phyloP scores from a whole-genome alignment of 2,329 filamentous ascomycete species.

The Pseudogymnoascus sp. region DNA sequence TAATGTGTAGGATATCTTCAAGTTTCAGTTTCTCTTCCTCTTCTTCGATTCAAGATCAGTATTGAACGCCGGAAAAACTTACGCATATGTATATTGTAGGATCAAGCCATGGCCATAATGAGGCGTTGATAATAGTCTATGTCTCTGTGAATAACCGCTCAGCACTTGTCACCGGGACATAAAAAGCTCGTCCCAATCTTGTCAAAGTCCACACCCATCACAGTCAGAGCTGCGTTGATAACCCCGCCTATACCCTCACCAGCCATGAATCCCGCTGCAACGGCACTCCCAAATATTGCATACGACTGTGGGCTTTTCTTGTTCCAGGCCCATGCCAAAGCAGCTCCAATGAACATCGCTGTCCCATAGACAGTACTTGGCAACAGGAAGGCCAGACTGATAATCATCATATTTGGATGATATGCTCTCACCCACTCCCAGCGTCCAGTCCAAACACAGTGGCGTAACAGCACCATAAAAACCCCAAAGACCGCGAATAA shows the following conservation, averaged over 20 bases:
- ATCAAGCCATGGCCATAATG: neutral
- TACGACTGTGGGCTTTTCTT: constrained; percentile 13
- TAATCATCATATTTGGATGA: constrained; percentile 17
- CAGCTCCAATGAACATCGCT: constrained; percentile 19
- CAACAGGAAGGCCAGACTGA: constrained; percentile 17
- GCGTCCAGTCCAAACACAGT: neutral
- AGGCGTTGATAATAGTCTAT: neutral
- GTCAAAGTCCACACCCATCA: constrained; percentile 1
- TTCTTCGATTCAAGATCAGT: neutral
- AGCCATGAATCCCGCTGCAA: constrained; percentile 19
- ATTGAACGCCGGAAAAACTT: neutral
- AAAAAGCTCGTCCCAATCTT: constrained; percentile 5
- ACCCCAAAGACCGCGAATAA: neutral
- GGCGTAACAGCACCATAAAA: neutral
- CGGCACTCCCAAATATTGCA: constrained; percentile 17
- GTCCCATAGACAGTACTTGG: constrained; percentile 19
- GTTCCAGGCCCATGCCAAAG: constrained; percentile 16
- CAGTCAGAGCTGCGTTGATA: constrained; percentile 17
- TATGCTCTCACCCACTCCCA: constrained; percentile 3
- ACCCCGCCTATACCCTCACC: constrained; percentile 20
- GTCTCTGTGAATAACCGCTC: neutral
- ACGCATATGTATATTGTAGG: neutral
- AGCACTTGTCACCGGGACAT: neutral
- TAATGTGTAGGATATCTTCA: neutral
- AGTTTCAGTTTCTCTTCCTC: neutral